phyloP scores from a whole-genome alignment of 768 basidiomycete species.

The Tulasnella calospora region DNA sequence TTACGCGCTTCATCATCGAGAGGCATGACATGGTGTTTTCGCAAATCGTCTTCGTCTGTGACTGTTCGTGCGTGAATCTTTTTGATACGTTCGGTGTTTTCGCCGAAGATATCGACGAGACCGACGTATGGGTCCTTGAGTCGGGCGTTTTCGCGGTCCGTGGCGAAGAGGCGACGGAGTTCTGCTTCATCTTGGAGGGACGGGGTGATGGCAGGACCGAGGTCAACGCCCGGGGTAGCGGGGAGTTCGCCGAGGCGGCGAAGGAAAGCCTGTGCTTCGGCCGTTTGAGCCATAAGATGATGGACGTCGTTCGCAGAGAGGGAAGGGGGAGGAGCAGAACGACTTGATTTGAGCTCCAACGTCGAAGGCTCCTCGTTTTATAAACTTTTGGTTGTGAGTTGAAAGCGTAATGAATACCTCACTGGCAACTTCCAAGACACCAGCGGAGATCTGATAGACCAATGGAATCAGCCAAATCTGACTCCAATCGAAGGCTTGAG shows the following conservation, averaged over 20 bases:
- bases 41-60: constrained; percentile 43
- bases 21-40: constrained; percentile 52
- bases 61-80: constrained; percentile 51
- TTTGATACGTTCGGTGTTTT: constrained; percentile 46
- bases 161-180: constrained; percentile 53
- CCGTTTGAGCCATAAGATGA: constrained; percentile 12
- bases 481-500: neutral
- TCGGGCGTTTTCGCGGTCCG: constrained; percentile 45
- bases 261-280: constrained; percentile 16
- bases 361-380: neutral
- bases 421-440: neutral
- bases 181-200: constrained; percentile 55
- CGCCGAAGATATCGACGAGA: constrained; percentile 53
- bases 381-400: neutral
- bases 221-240: constrained; percentile 35
- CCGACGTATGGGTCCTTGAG: constrained; percentile 51
- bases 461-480: neutral
- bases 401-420: neutral
- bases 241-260: constrained; percentile 10
- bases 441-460: neutral
- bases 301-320: neutral
- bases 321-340: neutral
- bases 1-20: constrained; percentile 45
- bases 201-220: constrained; percentile 47
- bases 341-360: neutral